phyloP scores from a whole-genome alignment of 1,284 basidiomycete genomes.

The Ceratorhiza oryzae-sativae region DNA sequence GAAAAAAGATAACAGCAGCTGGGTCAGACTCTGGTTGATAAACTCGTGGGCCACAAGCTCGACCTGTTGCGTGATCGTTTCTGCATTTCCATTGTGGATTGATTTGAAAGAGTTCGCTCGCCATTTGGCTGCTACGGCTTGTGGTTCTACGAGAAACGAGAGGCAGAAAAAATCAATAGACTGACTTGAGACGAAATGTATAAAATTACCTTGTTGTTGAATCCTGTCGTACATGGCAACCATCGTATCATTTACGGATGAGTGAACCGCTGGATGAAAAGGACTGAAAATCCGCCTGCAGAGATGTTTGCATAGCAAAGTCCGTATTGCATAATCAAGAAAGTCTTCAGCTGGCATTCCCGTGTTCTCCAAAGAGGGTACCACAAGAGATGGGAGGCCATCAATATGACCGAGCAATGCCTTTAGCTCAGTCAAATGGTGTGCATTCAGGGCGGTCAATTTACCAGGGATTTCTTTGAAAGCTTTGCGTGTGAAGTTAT shows the following conservation, averaged over 20 bases:
- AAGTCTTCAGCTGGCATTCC: conserved; percentile 36
- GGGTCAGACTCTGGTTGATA: not conserved
- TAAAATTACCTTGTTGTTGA: conserved; percentile 8
- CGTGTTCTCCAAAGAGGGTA: not conserved
- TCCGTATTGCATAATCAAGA: conserved; percentile 33
- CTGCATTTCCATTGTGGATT: not conserved
- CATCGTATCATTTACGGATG: not conserved
- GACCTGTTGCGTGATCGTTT: not conserved
- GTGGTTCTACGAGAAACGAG: not conserved
- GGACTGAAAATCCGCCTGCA: conserved; percentile 23
- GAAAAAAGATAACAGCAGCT: conserved; percentile 2
- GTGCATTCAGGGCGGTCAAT: conserved; percentile 23
- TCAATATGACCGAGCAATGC: conserved; percentile 12
- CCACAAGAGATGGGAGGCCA: conserved; percentile 2
- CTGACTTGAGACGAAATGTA: too few relatives aligned
- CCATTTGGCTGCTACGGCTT: conserved; percentile 22
- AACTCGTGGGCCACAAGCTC: not conserved
- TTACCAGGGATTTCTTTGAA: not conserved
- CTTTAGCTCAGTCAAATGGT: conserved; percentile 3
- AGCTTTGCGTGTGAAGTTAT: not conserved
- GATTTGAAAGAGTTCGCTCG: conserved; percentile 14
- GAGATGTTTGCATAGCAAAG: conserved; percentile 12
- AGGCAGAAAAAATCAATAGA: not conserved
- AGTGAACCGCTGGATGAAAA: conserved; percentile 30
- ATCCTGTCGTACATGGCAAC: conserved; percentile 1